These are phyloP conservation scores for Aristolochia fimbriata DNA, from an alignment of 164 flowering plant species.

Conservation along the genomic window DNA sequence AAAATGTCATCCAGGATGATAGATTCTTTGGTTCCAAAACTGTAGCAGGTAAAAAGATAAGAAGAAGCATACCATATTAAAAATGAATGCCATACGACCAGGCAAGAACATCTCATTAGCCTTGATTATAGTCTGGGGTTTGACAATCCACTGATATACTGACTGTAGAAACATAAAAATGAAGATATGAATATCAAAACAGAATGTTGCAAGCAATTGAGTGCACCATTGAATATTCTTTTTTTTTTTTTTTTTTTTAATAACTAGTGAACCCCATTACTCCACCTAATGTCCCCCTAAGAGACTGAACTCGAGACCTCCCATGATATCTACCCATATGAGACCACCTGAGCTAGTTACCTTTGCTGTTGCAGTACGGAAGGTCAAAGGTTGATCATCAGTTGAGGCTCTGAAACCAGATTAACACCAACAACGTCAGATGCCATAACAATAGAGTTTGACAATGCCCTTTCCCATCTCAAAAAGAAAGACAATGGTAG, in stretches of 20 bases:
- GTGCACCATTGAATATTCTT: too few species aligned
- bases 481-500: too few species aligned
- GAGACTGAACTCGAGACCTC: too few species aligned
- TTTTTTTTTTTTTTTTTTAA: too few species aligned
- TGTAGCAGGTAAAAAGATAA: not conserved
- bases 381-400: slow-evolving; percentile 72
- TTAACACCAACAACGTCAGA: too few species aligned
- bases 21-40: not conserved
- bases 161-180: slow-evolving; percentile 38
- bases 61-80: slow-evolving; percentile 53
- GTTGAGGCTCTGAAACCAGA: slow-evolving; percentile 35
- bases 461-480: too few species aligned
- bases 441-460: too few species aligned
- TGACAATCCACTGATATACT: slow-evolving; percentile 85
- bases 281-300: not conserved
- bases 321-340: too few species aligned
- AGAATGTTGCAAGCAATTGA: not conserved
- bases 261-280: too few species aligned
- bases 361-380: slow-evolving; percentile 89
- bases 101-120: slow-evolving; percentile 98
- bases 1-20: not conserved
- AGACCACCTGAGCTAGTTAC: slow-evolving; percentile 20
- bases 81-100: slow-evolving; percentile 88
- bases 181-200: not conserved
- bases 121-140: slow-evolving; percentile 71